These are phyloP conservation scores for Candida tammaniensis DNA, from an alignment of 805 yeast genomes.

Conservation along the genomic window DNA sequence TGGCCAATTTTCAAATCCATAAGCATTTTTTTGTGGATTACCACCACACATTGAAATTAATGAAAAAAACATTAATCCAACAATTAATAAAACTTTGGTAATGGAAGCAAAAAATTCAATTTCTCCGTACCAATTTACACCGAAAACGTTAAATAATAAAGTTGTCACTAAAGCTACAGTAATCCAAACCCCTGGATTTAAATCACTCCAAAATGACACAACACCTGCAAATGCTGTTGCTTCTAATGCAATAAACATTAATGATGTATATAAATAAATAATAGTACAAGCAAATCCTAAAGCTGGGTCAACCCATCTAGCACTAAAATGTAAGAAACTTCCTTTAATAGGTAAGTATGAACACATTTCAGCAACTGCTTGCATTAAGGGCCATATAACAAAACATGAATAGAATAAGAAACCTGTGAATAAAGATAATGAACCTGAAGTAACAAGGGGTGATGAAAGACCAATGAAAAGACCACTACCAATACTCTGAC, in stretches of 20 bases:
- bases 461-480: conserved; percentile 30
- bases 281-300: conserved; percentile 33
- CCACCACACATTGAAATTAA: conserved; percentile 39
- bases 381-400: conserved; percentile 35
- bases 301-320: conserved; percentile 36
- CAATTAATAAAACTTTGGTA: conserved; percentile 30
- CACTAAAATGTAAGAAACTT: conserved; percentile 31
- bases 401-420: conserved; percentile 28
- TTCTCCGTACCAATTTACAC: conserved; percentile 43
- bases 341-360: conserved; percentile 35
- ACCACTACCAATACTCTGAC: conserved; percentile 36
- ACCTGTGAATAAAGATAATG: conserved; percentile 32
- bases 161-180: conserved; percentile 26
- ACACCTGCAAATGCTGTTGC: conserved; percentile 31
- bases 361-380: conserved; percentile 38
- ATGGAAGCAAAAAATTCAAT: conserved; percentile 34
- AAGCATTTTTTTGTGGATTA: conserved; percentile 31
- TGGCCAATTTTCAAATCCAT: conserved; percentile 34
- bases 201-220: conserved; percentile 28
- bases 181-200: conserved; percentile 32
- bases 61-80: conserved; percentile 32
- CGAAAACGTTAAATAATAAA: conserved; percentile 28
- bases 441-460: conserved; percentile 31
- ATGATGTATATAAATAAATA: conserved; percentile 31
- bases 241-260: conserved; percentile 34